Conservation (phyloP, 331 rosid genomes). For the Dryas integrifolia region DNA sequence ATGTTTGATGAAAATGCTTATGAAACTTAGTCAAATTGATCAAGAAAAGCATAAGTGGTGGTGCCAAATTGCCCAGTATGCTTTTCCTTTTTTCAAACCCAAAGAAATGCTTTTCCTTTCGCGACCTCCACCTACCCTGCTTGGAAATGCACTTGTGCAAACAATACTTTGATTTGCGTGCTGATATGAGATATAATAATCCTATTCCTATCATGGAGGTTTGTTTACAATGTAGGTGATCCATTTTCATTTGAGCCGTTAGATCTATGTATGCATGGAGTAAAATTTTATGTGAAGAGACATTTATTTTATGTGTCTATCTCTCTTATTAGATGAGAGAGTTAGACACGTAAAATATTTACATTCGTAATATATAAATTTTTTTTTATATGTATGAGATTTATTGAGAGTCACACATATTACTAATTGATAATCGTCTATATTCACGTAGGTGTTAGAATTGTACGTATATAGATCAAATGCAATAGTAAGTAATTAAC, state of each 20-base stretch:
- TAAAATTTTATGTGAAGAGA: no score
- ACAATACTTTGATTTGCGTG: neutral
- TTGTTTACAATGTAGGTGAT: neutral
- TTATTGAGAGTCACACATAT: no score
- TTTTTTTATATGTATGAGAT: no score
- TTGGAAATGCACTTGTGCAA: constrained; percentile 5
- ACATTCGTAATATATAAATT: no score
- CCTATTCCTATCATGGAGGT: neutral
- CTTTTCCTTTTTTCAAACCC: constrained; percentile 21
- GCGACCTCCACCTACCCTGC: constrained; percentile 17
- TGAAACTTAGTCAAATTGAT: neutral
- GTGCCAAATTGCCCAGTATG: neutral
- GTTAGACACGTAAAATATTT: no score
- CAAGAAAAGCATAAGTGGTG: constrained; percentile 18
- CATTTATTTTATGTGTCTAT: no score
- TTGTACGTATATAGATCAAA: no score
- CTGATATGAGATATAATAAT: neutral
- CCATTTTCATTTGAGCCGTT: neutral
- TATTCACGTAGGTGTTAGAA: no score
- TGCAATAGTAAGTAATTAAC: no score
- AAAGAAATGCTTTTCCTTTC: constrained; percentile 11
- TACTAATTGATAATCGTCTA: no score
- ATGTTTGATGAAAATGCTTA: neutral
- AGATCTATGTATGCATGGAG: no score
- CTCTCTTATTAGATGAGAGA: no score